Conservation (phyloP, 2,329 filamentous ascomycete species). For the Graphium sp. region DNA sequence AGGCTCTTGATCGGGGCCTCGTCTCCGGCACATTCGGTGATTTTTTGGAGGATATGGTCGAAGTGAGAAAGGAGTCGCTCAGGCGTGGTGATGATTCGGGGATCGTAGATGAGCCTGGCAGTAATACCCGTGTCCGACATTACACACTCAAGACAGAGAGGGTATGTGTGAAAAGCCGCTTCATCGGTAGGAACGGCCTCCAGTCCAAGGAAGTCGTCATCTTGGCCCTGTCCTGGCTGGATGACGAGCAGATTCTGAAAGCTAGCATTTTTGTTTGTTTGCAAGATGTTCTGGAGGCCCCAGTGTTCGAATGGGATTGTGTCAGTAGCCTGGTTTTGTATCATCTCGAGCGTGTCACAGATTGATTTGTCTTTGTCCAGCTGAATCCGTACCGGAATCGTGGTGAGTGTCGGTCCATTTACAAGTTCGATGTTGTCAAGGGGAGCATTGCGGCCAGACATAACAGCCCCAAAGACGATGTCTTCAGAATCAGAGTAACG, state of each 20-base stretch:
- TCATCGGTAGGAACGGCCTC: too few relatives aligned
- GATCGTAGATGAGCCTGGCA: too few relatives aligned
- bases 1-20: too few relatives aligned
- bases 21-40: too few relatives aligned
- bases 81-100: too few relatives aligned
- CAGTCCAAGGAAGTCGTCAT: too few relatives aligned
- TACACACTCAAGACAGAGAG: too few relatives aligned
- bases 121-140: too few relatives aligned
- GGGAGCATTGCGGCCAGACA: slow-evolving; percentile 10
- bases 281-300: slow-evolving; percentile 12
- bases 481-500: slow-evolving; percentile 17
- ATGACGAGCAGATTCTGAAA: not conserved
- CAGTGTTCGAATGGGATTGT: slow-evolving; percentile 9
- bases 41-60: too few relatives aligned
- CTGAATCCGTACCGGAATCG: slow-evolving; percentile 10
- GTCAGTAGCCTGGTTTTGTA: slow-evolving; percentile 9
- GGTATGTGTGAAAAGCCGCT: too few relatives aligned
- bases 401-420: slow-evolving; percentile 12
- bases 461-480: slow-evolving; percentile 11
- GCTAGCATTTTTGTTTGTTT: not conserved
- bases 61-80: too few relatives aligned
- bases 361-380: slow-evolving; percentile 11
- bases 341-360: slow-evolving; percentile 7
- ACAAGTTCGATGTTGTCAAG: slow-evolving; percentile 9
- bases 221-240: not conserved